Conservation (phyloP, 257 asterid genomes). For the Nicotiana undulata region DNA sequence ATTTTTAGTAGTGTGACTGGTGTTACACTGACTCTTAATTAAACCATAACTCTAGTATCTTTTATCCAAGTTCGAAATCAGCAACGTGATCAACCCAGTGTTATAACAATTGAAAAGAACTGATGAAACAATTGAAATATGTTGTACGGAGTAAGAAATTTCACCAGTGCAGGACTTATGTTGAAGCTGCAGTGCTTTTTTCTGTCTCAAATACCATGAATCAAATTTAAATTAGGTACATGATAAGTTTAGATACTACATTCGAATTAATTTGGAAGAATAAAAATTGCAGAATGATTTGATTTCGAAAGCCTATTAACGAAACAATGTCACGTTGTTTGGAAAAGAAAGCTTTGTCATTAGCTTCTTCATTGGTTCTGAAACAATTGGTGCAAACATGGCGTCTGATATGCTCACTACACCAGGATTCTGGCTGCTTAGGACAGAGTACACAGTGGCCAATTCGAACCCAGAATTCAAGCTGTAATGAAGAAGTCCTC, state of each 20-base stretch:
- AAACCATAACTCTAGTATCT: too few relatives aligned
- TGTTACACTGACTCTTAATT: too few relatives aligned
- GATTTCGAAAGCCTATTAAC: not conserved
- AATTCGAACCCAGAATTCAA: conserved; percentile 50
- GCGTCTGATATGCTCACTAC: conserved; percentile 37
- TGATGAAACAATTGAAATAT: not conserved
- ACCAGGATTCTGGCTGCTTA: conserved; percentile 82
- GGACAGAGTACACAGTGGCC: conserved; percentile 43
- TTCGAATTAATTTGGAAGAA: not conserved
- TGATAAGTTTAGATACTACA: not conserved
- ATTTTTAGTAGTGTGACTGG: too few relatives aligned
- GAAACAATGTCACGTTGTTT: conserved; percentile 24
- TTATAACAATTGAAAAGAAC: not conserved
- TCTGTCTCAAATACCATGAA: not conserved
- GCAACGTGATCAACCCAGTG: not conserved
- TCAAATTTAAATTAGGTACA: not conserved
- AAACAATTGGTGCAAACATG: conserved; percentile 18
- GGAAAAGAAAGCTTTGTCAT: conserved; percentile 30
- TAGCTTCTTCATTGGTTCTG: conserved; percentile 16
- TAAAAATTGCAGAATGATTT: not conserved
- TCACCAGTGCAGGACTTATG: not conserved
- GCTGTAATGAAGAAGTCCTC: conserved; percentile 60
- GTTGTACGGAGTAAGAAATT: not conserved
- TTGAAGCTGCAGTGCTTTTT: not conserved
- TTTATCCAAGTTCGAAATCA: too few relatives aligned